Percentiles rank a stretch among this genome's conserved stretches.
These are phyloP conservation scores for Sarocladiaceae sp. DNA, from an alignment of 2,329 filamentous ascomycete species.

Conservation along the genomic window DNA sequence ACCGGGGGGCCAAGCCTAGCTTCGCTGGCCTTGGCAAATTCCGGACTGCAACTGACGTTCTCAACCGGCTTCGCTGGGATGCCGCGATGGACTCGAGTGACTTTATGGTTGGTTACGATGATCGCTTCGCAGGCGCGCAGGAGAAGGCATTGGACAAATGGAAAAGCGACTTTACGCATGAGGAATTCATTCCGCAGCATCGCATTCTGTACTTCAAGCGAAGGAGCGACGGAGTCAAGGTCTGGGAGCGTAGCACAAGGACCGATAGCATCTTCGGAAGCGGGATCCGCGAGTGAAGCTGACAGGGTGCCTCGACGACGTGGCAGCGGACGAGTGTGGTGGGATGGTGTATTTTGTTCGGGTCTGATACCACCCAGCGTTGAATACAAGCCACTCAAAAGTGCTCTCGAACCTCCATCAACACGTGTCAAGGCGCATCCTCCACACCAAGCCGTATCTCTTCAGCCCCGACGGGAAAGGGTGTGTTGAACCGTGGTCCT, in stretches of 20 bases:
- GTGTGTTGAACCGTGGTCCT: too few relatives aligned
- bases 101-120: conserved; percentile 55
- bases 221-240: conserved; percentile 39
- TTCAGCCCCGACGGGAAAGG: too few relatives aligned
- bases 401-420: not conserved
- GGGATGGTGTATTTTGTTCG: not conserved
- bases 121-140: conserved; percentile 48
- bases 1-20: conserved; percentile 18
- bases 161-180: conserved; percentile 56
- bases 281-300: conserved; percentile 23
- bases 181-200: conserved; percentile 62
- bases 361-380: not conserved
- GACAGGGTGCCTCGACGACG: not conserved
- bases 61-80: conserved; percentile 56
- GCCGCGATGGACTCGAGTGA: conserved; percentile 43
- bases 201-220: conserved; percentile 56
- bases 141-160: conserved; percentile 50
- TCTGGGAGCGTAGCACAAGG: conserved; percentile 52
- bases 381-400: not conserved
- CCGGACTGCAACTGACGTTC: conserved; percentile 50
- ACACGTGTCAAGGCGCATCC: conserved; percentile 6
- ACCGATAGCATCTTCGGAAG: conserved; percentile 52
- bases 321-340: conserved; percentile 6
- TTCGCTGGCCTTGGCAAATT: conserved; percentile 36
- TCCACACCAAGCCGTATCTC: not conserved